Base-by-base conservation (phyloP, 495 filamentous ascomycete species). In the Xylaria curta region DNA sequence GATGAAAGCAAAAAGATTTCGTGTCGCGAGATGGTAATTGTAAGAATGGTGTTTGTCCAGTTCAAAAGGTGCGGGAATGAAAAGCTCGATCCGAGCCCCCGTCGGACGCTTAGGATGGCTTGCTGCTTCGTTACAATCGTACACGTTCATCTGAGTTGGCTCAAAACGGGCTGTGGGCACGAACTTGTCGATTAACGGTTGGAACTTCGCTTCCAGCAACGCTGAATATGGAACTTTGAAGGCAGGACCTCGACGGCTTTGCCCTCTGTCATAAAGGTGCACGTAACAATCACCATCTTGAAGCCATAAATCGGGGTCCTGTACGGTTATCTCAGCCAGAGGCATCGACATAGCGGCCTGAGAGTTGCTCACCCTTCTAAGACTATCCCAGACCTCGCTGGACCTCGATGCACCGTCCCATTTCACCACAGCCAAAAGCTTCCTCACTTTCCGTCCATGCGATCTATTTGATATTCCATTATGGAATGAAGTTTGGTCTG, bases 1-100 rank as follows among this genome's bases (percentile, higher is more conserved):
- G 13, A 91, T 78, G 82, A 86, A 92, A 47, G 91, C 90, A 66
- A 92, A 89, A 73, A 92, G 87, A 70, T 93, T 93, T n/a, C 91
- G 85, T 0, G 86, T 91, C 2, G 88, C 87, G 17, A 91, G 66
- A 70, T 92, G 89, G 71, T 89, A 89, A 17, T 80, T 74, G 67
- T 88, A 86, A 5, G 84, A 81, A 47, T 87, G 83, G 19, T 85
- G 81, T 72, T 86, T 81, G 42, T 82, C 82, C 13, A 80, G 74
- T 49, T 80, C 76, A 6, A 82, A 70, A 19, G 91, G 90, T 6
- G 89, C 80, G 10, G 90, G 88, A 31, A 92, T 89, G 77, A 89
- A 91, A 28, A 92, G 82, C 62, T 92, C 88, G 70, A 85, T 82
- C 26, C 74, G 79, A 47, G 21, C 13, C 24, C 28, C 19, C 31